Evolutionary conservation across 1,284 basidiomycete species (phyloP).

Genomic region (Volvariella surrecta): DNA sequence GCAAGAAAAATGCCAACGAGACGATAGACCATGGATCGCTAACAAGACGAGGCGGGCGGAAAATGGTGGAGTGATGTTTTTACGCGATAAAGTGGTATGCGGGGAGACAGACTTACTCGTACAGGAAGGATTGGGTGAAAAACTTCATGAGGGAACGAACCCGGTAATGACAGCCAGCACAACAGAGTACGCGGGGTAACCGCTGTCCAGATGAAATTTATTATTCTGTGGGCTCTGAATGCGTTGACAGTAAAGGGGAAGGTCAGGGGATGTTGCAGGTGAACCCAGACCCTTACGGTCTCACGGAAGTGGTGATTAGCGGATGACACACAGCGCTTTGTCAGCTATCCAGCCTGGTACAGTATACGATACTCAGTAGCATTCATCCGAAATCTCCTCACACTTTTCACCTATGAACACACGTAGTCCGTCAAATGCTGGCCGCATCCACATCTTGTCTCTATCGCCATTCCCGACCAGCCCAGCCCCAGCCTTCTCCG

Average conservation of each 20-base stretch:
- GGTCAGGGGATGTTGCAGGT: too few relatives aligned
- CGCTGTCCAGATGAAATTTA: too few relatives aligned
- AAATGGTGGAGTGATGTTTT: not conserved
- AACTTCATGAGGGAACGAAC: slow-evolving; percentile 57
- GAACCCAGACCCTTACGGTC: too few relatives aligned
- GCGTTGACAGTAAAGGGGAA: too few relatives aligned
- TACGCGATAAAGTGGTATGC: not conserved
- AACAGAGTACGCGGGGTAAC: too few relatives aligned
- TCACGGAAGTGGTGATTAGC: too few relatives aligned
- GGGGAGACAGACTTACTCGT: slow-evolving; percentile 52
- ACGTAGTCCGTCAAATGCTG: slow-evolving; percentile 62
- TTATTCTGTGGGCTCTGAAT: too few relatives aligned
- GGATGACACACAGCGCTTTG: too few relatives aligned
- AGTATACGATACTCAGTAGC: slow-evolving; percentile 22
- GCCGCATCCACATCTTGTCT: slow-evolving; percentile 48
- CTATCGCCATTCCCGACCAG: slow-evolving; percentile 32
- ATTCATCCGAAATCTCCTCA: slow-evolving; percentile 39
- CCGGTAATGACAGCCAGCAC: slow-evolving; percentile 8
- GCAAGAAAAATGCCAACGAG: slow-evolving; percentile 87
- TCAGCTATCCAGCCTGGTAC: slow-evolving; percentile 3
- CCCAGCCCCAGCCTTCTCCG: slow-evolving; percentile 32
- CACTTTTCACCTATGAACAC: slow-evolving; percentile 31
- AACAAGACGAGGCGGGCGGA: slow-evolving; percentile 6
- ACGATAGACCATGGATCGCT: slow-evolving; percentile 91
- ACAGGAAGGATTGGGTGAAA: slow-evolving; percentile 72